Evolutionary conservation across 225 moss, liverwort and hornwort genomes (phyloP), one percentile per base, ranked within the genome.

Genomic region (Straminergon stramineum): DNA sequence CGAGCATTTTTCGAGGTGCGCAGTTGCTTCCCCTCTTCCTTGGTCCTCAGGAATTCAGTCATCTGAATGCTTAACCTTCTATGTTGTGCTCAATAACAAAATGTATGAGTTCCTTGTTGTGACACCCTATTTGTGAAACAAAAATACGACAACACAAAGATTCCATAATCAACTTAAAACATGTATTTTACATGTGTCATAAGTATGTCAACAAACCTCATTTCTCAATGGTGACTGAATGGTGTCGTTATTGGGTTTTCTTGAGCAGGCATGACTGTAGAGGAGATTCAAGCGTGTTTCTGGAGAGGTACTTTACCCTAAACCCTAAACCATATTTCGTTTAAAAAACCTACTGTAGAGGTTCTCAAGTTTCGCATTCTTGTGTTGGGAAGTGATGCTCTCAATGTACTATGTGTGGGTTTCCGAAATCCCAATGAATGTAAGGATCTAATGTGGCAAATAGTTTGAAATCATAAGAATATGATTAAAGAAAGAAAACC

Each of bases 211-310:
- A n/a, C 56, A 30, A 84, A 28, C 13, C 53, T 53, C 9, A 12
- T 37, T 67, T n/a, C 39, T 74, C 60, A 39, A 20, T 76, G 34
- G 32, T 76, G 34, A 34, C 45, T 48, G 48, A 65, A 23, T 82
- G 78, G 58, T 69, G 12, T 81, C 37, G 39, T 4, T 13, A 17
- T 90, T 75, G 73, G 73, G 34, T 88, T 78, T 78, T 11, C 32
- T n/a, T 85, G 86, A 68, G 84, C 86, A 94, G 94, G 94, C 86
- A 91, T 97, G 86, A 93, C 95, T 52, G 93, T 91, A 53, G 90
- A 92, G 57, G 96, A 95, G 86, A 95, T 96, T 85, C 96, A 95
- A 91, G 96, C 95, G 15, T 97, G 97, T 91, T 97, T 97, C 68
- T 97, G 97, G 95, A 92, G 94, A 93, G 97, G 97, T 97, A 87